phyloP scores from a whole-genome alignment of 1,284 basidiomycete species.

The Boletus sp. region DNA sequence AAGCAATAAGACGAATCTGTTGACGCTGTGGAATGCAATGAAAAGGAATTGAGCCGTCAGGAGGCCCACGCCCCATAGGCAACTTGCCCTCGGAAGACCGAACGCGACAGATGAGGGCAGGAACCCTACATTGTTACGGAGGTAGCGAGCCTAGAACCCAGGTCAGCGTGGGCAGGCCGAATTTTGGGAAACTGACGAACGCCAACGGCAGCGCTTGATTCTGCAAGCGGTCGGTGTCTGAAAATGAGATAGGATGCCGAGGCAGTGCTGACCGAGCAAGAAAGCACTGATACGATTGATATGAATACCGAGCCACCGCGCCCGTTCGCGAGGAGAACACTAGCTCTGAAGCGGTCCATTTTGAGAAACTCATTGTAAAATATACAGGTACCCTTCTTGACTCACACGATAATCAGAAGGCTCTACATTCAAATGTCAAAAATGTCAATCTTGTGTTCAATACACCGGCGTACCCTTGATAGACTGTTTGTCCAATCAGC shows the following conservation, averaged over 20 bases:
- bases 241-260: slow-evolving; percentile 31
- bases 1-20: slow-evolving; percentile 14
- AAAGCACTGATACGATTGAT: slow-evolving; percentile 25
- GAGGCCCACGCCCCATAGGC: slow-evolving; percentile 29
- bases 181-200: slow-evolving; percentile 17
- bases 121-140: slow-evolving; percentile 25
- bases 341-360: slow-evolving; percentile 15
- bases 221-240: slow-evolving; percentile 23
- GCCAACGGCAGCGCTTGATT: slow-evolving; percentile 24
- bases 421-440: slow-evolving; percentile 23
- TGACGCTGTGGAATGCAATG: slow-evolving; percentile 14
- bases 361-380: not conserved
- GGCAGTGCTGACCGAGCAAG: slow-evolving; percentile 24
- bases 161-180: slow-evolving; percentile 1
- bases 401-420: slow-evolving; percentile 31
- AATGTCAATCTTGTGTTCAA: not conserved
- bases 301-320: slow-evolving; percentile 22
- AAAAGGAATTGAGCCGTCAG: slow-evolving; percentile 26
- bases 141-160: slow-evolving; percentile 24
- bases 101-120: slow-evolving; percentile 27
- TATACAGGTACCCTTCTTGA: not conserved
- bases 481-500: slow-evolving; percentile 32
- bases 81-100: slow-evolving; percentile 28
- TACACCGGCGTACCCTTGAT: slow-evolving; percentile 23
- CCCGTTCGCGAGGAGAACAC: slow-evolving; percentile 25